These are phyloP conservation scores for Botryotinia convoluta DNA, from an alignment of 2,329 filamentous ascomycete species.

Conservation along the genomic window DNA sequence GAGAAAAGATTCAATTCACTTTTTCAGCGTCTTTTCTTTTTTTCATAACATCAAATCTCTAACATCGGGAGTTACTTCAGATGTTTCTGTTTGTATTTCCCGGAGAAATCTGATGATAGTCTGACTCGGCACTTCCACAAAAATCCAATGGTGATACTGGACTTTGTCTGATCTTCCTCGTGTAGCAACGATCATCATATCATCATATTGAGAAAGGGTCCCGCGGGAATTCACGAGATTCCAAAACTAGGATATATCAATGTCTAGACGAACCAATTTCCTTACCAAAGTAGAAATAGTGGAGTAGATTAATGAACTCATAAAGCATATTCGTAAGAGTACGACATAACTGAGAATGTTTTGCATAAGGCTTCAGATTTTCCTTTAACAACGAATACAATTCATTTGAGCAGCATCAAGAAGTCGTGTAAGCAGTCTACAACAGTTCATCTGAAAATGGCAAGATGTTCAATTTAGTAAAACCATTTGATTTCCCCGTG, in stretches of 20 bases:
- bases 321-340: neutral
- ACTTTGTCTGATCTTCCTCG: constrained; percentile 10
- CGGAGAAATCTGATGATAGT: neutral
- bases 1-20: neutral
- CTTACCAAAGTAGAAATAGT: constrained; percentile 1
- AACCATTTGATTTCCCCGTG: neutral
- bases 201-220: neutral
- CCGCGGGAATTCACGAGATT: neutral
- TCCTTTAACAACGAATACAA: neutral
- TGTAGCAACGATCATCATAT: neutral
- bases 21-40: neutral
- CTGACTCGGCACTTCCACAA: neutral
- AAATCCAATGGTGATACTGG: constrained; percentile 7
- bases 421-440: neutral
- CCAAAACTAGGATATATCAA: neutral
- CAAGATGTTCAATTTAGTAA: neutral
- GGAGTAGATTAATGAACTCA: constrained; percentile 1
- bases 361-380: constrained; percentile 11
- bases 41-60: neutral
- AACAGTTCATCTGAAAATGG: neutral
- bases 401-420: neutral
- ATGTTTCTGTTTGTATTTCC: neutral
- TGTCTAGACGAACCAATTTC: constrained; percentile 1
- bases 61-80: neutral
- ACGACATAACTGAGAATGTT: neutral